Base-by-base conservation (phyloP, 2,329 filamentous ascomycete genomes). In the Fusarium incarnatum region DNA sequence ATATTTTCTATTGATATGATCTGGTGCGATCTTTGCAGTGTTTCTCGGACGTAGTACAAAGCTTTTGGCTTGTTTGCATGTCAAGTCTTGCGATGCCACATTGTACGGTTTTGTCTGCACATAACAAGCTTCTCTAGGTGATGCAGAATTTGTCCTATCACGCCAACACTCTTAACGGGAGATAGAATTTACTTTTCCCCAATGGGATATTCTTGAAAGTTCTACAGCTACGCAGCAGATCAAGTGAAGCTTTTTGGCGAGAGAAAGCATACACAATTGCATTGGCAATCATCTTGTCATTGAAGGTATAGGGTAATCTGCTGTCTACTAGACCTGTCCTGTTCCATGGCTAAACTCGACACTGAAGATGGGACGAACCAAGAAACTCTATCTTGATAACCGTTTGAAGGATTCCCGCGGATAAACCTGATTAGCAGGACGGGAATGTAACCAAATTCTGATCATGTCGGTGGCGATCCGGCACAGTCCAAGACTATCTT, bases 391-490 rank as follows among this genome's bases (percentile, higher is more conserved):
- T 53, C 23, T 52, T 25, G 23, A 18, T 16, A 44, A 22, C 15
- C n/a, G 18, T 27, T 16, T 10, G 44, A 25, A 48, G 16, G 25
- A 67, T 49, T 42, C 27, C 32, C 42, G 6, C 27, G 53, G 53
- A 30, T 32, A 32, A 45, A 28, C 23, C 44, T 60, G 59, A 64
- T 62, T 37, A 56, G 20, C 28, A 20, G 11, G 27, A 30, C n/a
- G 40, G 40, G 22, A 54, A 56, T 30, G 41, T 50, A 28, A 30
- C 55, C 58, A 63, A 67, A 67, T 52, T 44, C 27, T 62, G 58
- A 45, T 48, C 11, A 23, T 53, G 32, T 28, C 32, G 11, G 60
- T 25, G 68, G 54, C 64, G 68, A 70, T 70, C 68, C 63, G 55
- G 64, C 54, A 63, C 63, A 47, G 47, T 37, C n/a, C 18, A 37